Conservation (phyloP, 2,329 filamentous ascomycete species). For the Penicillium aurantiogriseum region DNA sequence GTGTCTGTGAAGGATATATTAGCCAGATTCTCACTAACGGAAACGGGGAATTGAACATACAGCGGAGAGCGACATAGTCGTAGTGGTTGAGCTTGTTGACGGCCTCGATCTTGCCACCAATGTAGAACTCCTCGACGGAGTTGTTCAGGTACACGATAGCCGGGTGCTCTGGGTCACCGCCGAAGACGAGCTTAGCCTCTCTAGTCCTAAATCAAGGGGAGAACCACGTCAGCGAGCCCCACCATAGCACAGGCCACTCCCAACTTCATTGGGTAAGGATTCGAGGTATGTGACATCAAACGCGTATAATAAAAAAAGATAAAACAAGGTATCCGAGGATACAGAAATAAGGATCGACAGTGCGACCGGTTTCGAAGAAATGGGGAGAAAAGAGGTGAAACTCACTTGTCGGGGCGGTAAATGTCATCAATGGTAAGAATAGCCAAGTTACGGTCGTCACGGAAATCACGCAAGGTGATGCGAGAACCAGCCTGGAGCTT, state of each 20-base stretch:
- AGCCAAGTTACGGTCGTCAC: slow-evolving; percentile 92
- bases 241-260: slow-evolving; percentile 20
- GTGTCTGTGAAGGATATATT: slow-evolving; percentile 59
- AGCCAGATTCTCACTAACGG: neutral
- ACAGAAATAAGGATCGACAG: slow-evolving; percentile 3
- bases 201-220: slow-evolving; percentile 58
- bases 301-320: neutral
- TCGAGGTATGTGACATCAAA: slow-evolving; percentile 7
- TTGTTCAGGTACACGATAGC: slow-evolving; percentile 87
- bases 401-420: slow-evolving; percentile 92
- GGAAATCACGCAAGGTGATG: slow-evolving; percentile 87
- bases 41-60: slow-evolving; percentile 51
- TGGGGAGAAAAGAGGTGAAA: slow-evolving; percentile 10
- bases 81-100: slow-evolving; percentile 96
- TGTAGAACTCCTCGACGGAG: slow-evolving; percentile 80
- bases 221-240: slow-evolving; percentile 29
- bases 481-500: slow-evolving; percentile 77
- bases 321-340: neutral
- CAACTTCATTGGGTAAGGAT: slow-evolving; percentile 11
- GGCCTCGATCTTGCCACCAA: slow-evolving; percentile 94
- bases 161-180: slow-evolving; percentile 85
- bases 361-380: neutral
- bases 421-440: slow-evolving; percentile 95
- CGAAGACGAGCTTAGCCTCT: slow-evolving; percentile 93
- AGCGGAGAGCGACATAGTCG: slow-evolving; percentile 95